Percentiles rank a stretch among this genome's conserved stretches.
These are phyloP conservation scores for Corylus americana DNA, from an alignment of 306 rosid genomes.

Conservation along the genomic window DNA sequence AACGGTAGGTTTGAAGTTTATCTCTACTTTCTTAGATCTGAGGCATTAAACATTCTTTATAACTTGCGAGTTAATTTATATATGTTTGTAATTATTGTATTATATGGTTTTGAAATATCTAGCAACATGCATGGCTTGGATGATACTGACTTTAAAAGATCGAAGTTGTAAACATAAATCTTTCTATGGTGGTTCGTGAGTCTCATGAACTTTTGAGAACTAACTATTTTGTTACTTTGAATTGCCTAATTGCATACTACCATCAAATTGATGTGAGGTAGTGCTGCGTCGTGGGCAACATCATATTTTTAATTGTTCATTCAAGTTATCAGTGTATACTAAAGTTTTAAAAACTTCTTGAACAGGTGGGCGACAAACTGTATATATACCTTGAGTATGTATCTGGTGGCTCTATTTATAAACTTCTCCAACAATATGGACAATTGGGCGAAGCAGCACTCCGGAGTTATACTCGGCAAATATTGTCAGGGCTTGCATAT, in stretches of 20 bases:
- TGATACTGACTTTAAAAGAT: background rate
- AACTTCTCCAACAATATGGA: slow-evolving; percentile 94
- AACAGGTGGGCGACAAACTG: slow-evolving; percentile 83
- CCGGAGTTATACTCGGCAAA: slow-evolving; percentile 92
- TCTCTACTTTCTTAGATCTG: background rate
- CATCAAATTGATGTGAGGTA: background rate
- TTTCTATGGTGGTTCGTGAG: background rate
- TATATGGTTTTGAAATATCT: background rate
- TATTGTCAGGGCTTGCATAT: slow-evolving; percentile 94
- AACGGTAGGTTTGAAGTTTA: slow-evolving; percentile 57
- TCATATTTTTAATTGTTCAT: background rate
- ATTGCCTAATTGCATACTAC: background rate
- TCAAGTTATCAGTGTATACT: background rate
- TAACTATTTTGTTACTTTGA: background rate
- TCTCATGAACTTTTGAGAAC: background rate
- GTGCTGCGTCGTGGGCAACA: background rate
- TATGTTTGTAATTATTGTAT: background rate
- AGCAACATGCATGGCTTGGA: background rate
- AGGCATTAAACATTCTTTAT: background rate
- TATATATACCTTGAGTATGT: slow-evolving; percentile 96
- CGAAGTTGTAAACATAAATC: background rate
- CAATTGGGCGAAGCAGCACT: slow-evolving; percentile 82
- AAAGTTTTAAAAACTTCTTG: slow-evolving; percentile 37
- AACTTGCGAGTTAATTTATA: background rate
- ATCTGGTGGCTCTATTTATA: slow-evolving; percentile 95